Evolutionary conservation across 768 basidiomycete genomes (phyloP), one percentile per base, ranked within the genome.

Genomic region (Tulasnella sp.): DNA sequence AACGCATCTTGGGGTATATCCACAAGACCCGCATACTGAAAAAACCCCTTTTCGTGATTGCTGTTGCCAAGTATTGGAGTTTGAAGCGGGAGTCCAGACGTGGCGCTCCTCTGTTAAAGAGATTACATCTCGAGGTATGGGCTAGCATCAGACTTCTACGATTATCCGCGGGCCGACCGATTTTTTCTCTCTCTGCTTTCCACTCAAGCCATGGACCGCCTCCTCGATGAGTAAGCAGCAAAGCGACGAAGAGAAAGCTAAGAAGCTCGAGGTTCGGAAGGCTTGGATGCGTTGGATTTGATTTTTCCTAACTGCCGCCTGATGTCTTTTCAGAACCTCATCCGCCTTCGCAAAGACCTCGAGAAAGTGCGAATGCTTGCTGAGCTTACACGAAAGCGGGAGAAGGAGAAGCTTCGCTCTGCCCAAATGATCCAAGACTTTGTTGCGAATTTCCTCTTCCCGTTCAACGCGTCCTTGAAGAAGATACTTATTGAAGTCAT

Each of bases 11-110:
- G 32, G 87, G 88, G 74, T 98, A 99, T 81, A 90, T 93, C 48
- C 83, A 83, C 48, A 91, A 90, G 81, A 86, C 97, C 57, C 86
- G 83, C 42, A 85, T 98, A 5, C 86, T 92, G 79, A 95, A 93
- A 83, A 94, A 93, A 82, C 81, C 84, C 3, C 91, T 93, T 69
- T 93, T 96, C 77, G 85, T 99, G 16, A 88, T 90, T 71, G 84
- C 90, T 81, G 87, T 96, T 42, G 96, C 93, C 82, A 89, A 90
- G 82, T 99, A 98, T 82, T 99, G 98, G 98, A 98, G 98, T 84
- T 83, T 99, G 84, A 99, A 99, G 85, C 87, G 98, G 5, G 97
- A 99, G 83, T 94, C 91, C 1, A 88, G 98, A 79, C 85, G 97
- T 55, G 98, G 98, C 5, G 98, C 98, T 11, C 97, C 98, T 15